These are phyloP conservation scores for Fusarium euwallaceae DNA, from an alignment of 2,329 filamentous ascomycete genomes.

Conservation along the genomic window DNA sequence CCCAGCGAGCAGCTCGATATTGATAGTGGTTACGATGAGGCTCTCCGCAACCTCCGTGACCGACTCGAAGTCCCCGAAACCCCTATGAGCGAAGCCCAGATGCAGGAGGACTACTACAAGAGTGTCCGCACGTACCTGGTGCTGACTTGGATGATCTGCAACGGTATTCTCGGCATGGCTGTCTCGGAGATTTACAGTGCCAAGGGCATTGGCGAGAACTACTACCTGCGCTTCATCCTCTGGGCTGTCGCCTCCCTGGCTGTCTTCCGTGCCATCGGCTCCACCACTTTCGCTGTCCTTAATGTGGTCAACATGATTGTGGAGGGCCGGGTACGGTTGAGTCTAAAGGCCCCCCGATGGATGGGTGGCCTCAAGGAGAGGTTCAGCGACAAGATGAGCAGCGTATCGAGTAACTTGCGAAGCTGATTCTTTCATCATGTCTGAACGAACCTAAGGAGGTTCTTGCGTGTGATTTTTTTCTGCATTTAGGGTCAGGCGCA, in stretches of 20 bases:
- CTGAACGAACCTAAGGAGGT: neutral
- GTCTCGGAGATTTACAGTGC: constrained; percentile 87
- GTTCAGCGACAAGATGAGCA: constrained; percentile 64
- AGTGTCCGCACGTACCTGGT: constrained; percentile 99
- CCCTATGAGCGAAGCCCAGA: constrained; percentile 77
- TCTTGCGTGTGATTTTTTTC: constrained; percentile 25
- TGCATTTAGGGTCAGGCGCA: constrained; percentile 24
- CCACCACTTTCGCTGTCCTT: constrained; percentile 84
- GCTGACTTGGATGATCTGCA: constrained; percentile 91
- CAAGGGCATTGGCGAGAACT: constrained; percentile 81
- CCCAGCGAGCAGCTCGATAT: constrained; percentile 98
- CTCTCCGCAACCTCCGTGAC: constrained; percentile 94
- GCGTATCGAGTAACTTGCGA: constrained; percentile 60
- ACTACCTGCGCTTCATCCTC: constrained; percentile 92
- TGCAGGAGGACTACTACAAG: constrained; percentile 99
- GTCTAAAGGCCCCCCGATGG: constrained; percentile 67
- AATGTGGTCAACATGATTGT: constrained; percentile 87
- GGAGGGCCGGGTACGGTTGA: constrained; percentile 81
- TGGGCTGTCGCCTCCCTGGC: constrained; percentile 92
- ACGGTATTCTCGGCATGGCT: constrained; percentile 93
- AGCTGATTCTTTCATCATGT: constrained; percentile 44
- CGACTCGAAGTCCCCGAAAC: constrained; percentile 82
- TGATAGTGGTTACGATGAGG: constrained; percentile 96
- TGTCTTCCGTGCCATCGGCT: constrained; percentile 88
- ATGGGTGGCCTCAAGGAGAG: constrained; percentile 59